These are phyloP conservation scores for Leptodontidium sp. DNA, from an alignment of 2,329 filamentous ascomycete genomes.

Conservation along the genomic window DNA sequence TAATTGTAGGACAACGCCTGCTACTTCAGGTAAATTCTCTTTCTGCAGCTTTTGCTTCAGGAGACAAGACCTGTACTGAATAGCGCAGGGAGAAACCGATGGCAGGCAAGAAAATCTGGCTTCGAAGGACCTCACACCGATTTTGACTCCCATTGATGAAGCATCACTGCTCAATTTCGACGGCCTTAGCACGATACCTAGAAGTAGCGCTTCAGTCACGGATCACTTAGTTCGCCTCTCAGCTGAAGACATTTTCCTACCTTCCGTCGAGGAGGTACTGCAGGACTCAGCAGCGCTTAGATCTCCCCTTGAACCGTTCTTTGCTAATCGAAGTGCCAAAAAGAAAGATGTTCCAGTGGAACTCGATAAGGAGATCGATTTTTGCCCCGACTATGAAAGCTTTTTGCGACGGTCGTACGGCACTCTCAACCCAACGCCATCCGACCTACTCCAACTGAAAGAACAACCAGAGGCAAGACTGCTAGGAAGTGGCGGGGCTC, in stretches of 20 bases:
- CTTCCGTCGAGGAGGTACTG: slow-evolving; percentile 19
- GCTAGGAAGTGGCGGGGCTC: neutral
- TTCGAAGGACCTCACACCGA: neutral
- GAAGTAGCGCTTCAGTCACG: neutral
- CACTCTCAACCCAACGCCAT: neutral
- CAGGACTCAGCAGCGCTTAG: slow-evolving; percentile 27
- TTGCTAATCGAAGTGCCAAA: neutral
- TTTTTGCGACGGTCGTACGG: neutral
- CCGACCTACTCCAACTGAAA: neutral
- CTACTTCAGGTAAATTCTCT: slow-evolving; percentile 3
- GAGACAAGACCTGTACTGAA: neutral
- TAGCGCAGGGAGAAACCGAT: neutral
- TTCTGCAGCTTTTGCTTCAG: neutral
- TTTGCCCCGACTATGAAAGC: slow-evolving; percentile 1
- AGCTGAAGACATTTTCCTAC: neutral
- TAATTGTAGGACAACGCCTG: slow-evolving; percentile 26
- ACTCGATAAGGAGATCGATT: neutral
- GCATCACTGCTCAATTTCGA: neutral
- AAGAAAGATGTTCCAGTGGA: neutral
- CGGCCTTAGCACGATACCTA: neutral
- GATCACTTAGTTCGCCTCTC: neutral
- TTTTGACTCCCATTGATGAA: neutral
- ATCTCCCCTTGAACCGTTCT: slow-evolving; percentile 20
- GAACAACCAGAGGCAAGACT: no score
- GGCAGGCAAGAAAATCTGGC: neutral